Conservation (phyloP, 108 stramenopile genomes). For the Cyclotella baltica region DNA sequence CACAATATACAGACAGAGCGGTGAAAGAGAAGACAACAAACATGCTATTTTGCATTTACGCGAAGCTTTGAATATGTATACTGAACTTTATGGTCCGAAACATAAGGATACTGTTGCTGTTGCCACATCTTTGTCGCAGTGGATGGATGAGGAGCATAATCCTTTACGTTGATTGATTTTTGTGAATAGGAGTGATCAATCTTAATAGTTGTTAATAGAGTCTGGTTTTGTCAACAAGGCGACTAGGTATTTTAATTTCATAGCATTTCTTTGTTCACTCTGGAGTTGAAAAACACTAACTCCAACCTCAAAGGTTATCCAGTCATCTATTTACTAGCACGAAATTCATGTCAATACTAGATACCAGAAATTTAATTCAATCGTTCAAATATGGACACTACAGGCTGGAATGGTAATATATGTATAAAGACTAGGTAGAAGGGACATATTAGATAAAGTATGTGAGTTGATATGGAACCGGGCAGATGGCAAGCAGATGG, state of each 20-base stretch:
- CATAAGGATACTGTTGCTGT: slow-evolving; percentile 89
- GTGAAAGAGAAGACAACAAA: slow-evolving; percentile 67
- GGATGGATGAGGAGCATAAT: slow-evolving; percentile 74
- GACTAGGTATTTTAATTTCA: neutral
- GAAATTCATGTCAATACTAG: no score
- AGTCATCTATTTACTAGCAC: no score
- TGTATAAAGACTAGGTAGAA: no score
- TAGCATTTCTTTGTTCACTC: no score
- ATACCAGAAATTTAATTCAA: no score
- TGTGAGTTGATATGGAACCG: no score
- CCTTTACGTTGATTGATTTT: slow-evolving; percentile 16
- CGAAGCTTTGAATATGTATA: slow-evolving; percentile 90
- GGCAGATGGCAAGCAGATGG: no score
- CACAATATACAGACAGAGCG: slow-evolving; percentile 82
- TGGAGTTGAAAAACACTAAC: no score
- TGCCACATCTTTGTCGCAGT: slow-evolving; percentile 83
- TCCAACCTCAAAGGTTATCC: no score
- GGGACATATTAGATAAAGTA: no score
- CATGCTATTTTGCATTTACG: slow-evolving; percentile 80
- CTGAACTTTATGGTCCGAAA: slow-evolving; percentile 76
- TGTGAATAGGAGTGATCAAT: neutral
- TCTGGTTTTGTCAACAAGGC: neutral
- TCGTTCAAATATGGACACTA: no score
- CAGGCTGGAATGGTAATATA: no score
- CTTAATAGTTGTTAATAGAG: neutral